A percentile compares a stretch with the other conserved stretches of the same genome.
Conservation (phyloP, 2,329 filamentous ascomycete genomes). For the Exophiala sp. region DNA sequence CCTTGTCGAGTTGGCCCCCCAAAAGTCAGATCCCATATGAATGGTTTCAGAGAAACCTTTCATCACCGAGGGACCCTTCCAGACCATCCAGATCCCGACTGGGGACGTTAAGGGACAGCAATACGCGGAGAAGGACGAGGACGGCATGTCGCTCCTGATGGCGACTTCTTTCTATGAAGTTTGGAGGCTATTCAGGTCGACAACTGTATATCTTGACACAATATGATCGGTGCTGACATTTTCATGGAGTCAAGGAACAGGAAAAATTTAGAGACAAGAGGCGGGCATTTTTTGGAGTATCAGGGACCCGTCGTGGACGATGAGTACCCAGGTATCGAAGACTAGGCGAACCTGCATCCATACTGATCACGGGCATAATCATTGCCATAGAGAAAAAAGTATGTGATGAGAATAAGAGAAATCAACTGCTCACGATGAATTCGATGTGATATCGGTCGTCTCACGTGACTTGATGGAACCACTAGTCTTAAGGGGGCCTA, state of each 20-base stretch:
- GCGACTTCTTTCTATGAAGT: neutral
- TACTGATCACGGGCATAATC: too few relatives aligned
- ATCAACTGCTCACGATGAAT: too few relatives aligned
- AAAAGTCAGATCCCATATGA: conserved; percentile 24
- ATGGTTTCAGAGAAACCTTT: neutral
- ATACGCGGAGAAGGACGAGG: too few relatives aligned
- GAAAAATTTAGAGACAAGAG: conserved; percentile 11
- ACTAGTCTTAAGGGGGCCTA: conserved; percentile 1
- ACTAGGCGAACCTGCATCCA: too few relatives aligned
- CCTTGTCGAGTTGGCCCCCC: conserved; percentile 49
- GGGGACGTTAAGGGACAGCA: too few relatives aligned
- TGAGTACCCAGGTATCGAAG: too few relatives aligned
- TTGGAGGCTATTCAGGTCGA: neutral
- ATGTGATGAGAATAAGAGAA: too few relatives aligned
- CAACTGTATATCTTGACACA: conserved; percentile 13
- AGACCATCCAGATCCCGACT: too few relatives aligned
- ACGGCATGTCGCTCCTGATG: too few relatives aligned
- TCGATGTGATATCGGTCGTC: too few relatives aligned
- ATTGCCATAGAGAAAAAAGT: too few relatives aligned
- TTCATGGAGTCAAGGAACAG: conserved; percentile 13
- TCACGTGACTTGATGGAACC: conserved; percentile 9
- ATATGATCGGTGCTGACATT: conserved; percentile 10
- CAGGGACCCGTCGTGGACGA: neutral
- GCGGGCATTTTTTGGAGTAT: conserved; percentile 14
- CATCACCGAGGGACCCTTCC: too few relatives aligned